Conservation (phyloP, 1,284 basidiomycete species). For the Leccinum fuscescens region DNA sequence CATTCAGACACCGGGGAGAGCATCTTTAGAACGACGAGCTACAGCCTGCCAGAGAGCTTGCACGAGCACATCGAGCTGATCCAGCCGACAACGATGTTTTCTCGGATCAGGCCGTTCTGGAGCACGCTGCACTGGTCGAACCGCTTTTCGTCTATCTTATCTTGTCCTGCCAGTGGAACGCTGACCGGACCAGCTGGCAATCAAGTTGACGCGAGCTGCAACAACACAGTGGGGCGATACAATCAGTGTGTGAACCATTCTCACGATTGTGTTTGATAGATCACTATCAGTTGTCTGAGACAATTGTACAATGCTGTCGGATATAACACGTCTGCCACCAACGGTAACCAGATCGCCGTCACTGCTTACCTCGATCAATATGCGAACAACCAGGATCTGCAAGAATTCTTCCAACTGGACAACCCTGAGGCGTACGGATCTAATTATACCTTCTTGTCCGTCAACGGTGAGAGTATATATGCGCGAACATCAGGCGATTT, state of each 20-base stretch:
- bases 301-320: conserved; percentile 44
- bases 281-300: conserved; percentile 39
- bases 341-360: conserved; percentile 52
- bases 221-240: conserved; percentile 36
- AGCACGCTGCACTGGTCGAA: conserved; percentile 43
- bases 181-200: conserved; percentile 34
- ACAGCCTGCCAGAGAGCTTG: conserved; percentile 63
- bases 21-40: conserved; percentile 62
- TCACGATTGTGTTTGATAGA: conserved; percentile 20
- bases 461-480: conserved; percentile 40
- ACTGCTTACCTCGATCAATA: conserved; percentile 56
- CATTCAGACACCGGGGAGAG: conserved; percentile 51
- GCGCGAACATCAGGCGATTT: background rate
- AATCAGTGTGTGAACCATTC: conserved; percentile 29
- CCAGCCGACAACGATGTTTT: conserved; percentile 74
- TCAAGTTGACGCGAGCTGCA: conserved; percentile 51
- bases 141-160: background rate
- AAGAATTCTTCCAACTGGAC: conserved; percentile 51
- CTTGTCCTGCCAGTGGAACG: conserved; percentile 15
- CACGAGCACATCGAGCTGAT: conserved; percentile 67
- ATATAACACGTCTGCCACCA: conserved; percentile 36
- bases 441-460: conserved; percentile 41
- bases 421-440: conserved; percentile 27
- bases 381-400: conserved; percentile 54
- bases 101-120: conserved; percentile 45